These are phyloP conservation scores for Candida tropicalis DNA, from an alignment of 1,139 yeast species.

Conservation along the genomic window DNA sequence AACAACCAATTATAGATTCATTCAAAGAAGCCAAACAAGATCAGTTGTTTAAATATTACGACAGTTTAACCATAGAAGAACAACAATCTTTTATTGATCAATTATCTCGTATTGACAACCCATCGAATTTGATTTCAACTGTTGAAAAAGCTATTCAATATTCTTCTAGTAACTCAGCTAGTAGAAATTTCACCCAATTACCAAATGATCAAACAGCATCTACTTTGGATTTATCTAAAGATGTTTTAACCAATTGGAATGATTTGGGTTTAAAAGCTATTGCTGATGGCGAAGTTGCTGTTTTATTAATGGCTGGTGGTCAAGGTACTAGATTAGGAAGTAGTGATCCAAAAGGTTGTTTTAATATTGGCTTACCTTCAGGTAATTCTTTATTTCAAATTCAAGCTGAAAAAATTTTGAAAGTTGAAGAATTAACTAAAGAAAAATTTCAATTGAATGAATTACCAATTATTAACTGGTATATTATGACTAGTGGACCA, in stretches of 20 bases:
- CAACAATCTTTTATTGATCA: slow-evolving; percentile 37
- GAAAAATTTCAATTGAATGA: slow-evolving; percentile 24
- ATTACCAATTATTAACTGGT: slow-evolving; percentile 65
- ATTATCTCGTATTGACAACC: slow-evolving; percentile 44
- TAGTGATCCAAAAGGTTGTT: slow-evolving; percentile 90
- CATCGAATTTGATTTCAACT: slow-evolving; percentile 40
- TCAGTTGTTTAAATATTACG: slow-evolving; percentile 46
- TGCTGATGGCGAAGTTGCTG: slow-evolving; percentile 75
- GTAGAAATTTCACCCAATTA: slow-evolving; percentile 50
- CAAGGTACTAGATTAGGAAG: slow-evolving; percentile 97
- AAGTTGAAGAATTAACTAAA: slow-evolving; percentile 55
- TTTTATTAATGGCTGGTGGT: slow-evolving; percentile 95
- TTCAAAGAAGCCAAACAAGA: slow-evolving; percentile 53
- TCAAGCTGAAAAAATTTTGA: slow-evolving; percentile 83
- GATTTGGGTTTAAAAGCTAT: slow-evolving; percentile 70
- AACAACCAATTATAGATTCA: slow-evolving; percentile 35
- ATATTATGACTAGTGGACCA: slow-evolving; percentile 95
- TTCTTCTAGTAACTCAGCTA: slow-evolving; percentile 35
- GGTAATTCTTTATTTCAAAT: slow-evolving; percentile 83
- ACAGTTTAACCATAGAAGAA: slow-evolving; percentile 31
- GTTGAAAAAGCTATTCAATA: slow-evolving; percentile 52
- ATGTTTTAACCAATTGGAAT: slow-evolving; percentile 49
- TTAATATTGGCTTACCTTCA: slow-evolving; percentile 83
- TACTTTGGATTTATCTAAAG: slow-evolving; percentile 40
- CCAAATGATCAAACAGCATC: slow-evolving; percentile 55